Conservation (phyloP, 768 basidiomycete species). For the Hysterangium stoloniferum region DNA sequence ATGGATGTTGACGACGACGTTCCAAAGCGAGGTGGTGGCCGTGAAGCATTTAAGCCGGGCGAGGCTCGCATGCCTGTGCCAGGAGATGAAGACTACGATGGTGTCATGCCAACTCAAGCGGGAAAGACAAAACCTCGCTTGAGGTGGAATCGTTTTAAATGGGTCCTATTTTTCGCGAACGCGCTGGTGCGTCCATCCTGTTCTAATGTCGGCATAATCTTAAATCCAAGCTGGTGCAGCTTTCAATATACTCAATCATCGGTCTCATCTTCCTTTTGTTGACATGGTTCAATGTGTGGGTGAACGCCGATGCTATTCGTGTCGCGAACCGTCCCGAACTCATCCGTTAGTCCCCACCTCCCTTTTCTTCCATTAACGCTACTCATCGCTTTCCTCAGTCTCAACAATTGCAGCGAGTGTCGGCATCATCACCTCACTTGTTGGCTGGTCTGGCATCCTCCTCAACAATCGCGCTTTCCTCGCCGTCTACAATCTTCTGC, state of each 20-base stretch:
- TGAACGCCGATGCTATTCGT: conserved; percentile 30
- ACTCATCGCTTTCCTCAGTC: conserved; percentile 19
- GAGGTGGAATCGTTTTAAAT: conserved; percentile 37
- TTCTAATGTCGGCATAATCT: neutral
- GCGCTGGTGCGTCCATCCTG: conserved; percentile 24
- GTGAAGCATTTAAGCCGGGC: conserved; percentile 40
- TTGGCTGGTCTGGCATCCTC: conserved; percentile 35
- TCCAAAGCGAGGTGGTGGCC: conserved; percentile 62
- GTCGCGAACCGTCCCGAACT: conserved; percentile 32
- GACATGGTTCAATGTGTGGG: conserved; percentile 36
- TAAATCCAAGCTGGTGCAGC: conserved; percentile 17
- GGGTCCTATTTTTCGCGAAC: conserved; percentile 31
- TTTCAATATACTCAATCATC: conserved; percentile 27
- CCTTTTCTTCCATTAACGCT: neutral
- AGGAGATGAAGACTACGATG: conserved; percentile 32
- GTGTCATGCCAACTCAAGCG: conserved; percentile 16
- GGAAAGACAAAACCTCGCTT: conserved; percentile 22
- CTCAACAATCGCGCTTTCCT: conserved; percentile 37
- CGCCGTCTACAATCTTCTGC: conserved; percentile 30
- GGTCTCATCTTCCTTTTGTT: conserved; percentile 29
- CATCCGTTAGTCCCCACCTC: conserved; percentile 23
- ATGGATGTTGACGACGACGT: conserved; percentile 15
- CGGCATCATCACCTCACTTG: conserved; percentile 28
- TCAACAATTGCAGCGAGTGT: conserved; percentile 31
- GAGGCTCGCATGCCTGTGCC: conserved; percentile 32